phyloP scores from a whole-genome alignment of 441 rosid species.

The Adansonia madagascariensis region DNA sequence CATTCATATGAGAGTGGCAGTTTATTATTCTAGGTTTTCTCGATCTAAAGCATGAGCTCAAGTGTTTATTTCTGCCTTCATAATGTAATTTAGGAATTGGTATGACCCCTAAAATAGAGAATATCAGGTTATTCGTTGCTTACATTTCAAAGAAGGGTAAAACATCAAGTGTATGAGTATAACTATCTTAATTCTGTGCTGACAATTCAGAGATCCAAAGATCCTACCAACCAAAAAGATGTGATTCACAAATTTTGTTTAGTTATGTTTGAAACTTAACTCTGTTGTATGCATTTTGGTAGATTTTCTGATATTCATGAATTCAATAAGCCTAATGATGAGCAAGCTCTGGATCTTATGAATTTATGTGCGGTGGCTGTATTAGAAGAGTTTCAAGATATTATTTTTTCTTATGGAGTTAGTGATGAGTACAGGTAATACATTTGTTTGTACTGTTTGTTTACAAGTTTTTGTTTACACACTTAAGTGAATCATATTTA shows the following conservation, averaged over 20 bases:
- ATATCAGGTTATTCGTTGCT: background rate
- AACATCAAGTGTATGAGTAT: background rate
- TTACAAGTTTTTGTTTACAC: conserved; percentile 24
- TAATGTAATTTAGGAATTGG: background rate
- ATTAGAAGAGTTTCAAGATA: conserved; percentile 66
- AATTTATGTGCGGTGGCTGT: conserved; percentile 85
- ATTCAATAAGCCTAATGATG: conserved; percentile 90
- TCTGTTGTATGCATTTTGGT: conserved; percentile 39
- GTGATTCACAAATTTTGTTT: conserved; percentile 6
- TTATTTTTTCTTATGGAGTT: conserved; percentile 77
- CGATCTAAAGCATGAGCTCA: background rate
- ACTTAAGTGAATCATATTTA: conserved; percentile 30
- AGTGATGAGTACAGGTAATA: conserved; percentile 92
- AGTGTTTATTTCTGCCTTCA: background rate
- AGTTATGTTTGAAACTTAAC: conserved; percentile 30
- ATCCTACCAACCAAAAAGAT: background rate
- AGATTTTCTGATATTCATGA: conserved; percentile 90
- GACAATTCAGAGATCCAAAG: conserved; percentile 1
- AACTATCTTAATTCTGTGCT: background rate
- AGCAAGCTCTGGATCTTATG: conserved; percentile 90
- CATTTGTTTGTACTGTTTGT: conserved; percentile 21
- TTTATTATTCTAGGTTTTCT: background rate
- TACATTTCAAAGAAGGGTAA: background rate
- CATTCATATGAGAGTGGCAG: background rate
- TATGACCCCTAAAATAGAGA: background rate